Base-by-base conservation (phyloP, 495 filamentous ascomycete genomes). In the Penicillium macrosclerotiorum region DNA sequence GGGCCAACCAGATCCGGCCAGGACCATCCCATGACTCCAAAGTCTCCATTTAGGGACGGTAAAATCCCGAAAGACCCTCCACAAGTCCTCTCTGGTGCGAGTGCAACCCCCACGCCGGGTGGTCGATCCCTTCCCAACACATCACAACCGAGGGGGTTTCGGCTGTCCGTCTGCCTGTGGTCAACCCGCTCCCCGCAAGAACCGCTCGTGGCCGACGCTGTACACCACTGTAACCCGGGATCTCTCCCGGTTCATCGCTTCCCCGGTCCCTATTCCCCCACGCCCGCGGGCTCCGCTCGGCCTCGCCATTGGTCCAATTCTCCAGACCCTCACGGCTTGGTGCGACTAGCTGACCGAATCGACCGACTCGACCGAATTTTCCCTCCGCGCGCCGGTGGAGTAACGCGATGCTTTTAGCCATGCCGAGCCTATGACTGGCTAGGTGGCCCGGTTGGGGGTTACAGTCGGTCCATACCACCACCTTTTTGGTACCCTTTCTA, bases 131-230 rank as follows among this genome's bases (percentile, higher is more conserved):
- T 6, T 3, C 31, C 7, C 27, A 13, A 34, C 6, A 24, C n/a
- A n/a, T n/a, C n/a, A n/a, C n/a, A n/a, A n/a, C n/a, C n/a, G n/a
- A n/a, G n/a, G n/a, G n/a, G n/a, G n/a, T n/a, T n/a, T n/a, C n/a
- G n/a, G n/a, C n/a, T n/a, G n/a, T n/a, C n/a, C n/a, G n/a, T n/a
- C n/a, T n/a, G n/a, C n/a, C n/a, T n/a, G n/a, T n/a, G n/a, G n/a
- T n/a, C n/a, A n/a, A n/a, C n/a, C n/a, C n/a, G n/a, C 32, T 37
- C 43, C 34, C 43, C 43, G 34, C 43, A 46, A 46, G 43, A 46
- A 38, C 16, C 18, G 18, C 37, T 29, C n/a, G 17, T 9, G 8
- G 12, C 31, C 3, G 11, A 22, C 26, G 24, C 25, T 29, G 6
- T 6, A 29, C 25, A 6, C 14, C 25, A 19, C n/a, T n/a, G 35